Base-by-base conservation (phyloP, 805 yeast species). In the Saccharomycopsis amapae region DNA sequence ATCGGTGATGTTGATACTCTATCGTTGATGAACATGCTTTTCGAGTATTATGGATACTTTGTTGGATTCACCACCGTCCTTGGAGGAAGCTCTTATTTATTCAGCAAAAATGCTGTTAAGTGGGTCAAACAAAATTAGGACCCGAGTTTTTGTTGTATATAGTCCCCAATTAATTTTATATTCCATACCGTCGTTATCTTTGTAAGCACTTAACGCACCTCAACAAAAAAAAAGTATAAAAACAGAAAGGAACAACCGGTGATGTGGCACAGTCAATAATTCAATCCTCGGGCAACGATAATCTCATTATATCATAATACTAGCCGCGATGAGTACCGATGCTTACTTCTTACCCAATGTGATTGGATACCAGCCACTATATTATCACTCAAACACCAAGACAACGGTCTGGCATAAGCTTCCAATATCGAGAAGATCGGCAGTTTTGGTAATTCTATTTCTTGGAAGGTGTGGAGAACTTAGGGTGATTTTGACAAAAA, bases 41-140 rank as follows among this genome's bases (percentile, higher is more conserved):
- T 59, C 45, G 59, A 50, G 5, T 63, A 60, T 44, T 59, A 69
- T 55, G 81, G 81, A 12, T 73, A 72, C 56, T 58, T 75, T 15
- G 85, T 79, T 9, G 84, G 81, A 0, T 42, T 72, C 2, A 86
- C 96, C 0, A 89, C 97, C 1, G 58, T 83, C 0, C 58, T 76
- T 50, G 85, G 95, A 59, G 96, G 96, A 0, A 62, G 80, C 30
- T 80, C 88, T 7, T 89, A 89, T 62, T 69, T 83, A 3, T 75
- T 84, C 55, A 73, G 81, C 40, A 81, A 73, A 50, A 71, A 75
- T 44, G 90, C 95, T 0, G 80, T 86, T 42, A 80, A 72, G 61
- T 32, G 19, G 28, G 34, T 39, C 7, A 28, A 28, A 23, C 12
- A 39, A n/a, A n/a, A n/a, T n/a, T n/a, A n/a, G n/a, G n/a, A n/a